These are phyloP conservation scores for Tillandsia fasciculata DNA, from an alignment of 176 grass and related monocot species.

Conservation along the genomic window DNA sequence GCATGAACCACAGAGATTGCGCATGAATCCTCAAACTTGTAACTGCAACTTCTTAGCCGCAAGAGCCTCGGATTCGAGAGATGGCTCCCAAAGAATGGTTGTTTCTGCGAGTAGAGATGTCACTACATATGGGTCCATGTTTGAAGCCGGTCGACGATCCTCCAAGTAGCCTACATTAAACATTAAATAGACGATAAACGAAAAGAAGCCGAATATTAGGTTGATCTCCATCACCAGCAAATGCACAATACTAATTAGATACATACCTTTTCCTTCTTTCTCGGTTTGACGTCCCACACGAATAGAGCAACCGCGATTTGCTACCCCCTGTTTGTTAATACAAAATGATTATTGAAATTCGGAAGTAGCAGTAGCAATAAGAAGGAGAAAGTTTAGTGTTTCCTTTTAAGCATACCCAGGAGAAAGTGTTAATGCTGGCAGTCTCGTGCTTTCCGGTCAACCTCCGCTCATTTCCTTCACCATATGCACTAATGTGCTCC, in stretches of 20 bases:
- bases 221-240: constrained; percentile 9
- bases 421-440: constrained; percentile 81
- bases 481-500: constrained; percentile 88
- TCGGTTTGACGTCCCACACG: constrained; percentile 93
- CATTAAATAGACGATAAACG: background rate
- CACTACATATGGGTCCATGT: constrained; percentile 95
- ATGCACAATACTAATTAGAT: constrained; percentile 1
- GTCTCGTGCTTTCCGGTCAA: constrained; percentile 94
- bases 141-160: constrained; percentile 90
- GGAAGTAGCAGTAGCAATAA: background rate
- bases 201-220: background rate
- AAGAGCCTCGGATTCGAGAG: constrained; percentile 66
- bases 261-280: constrained; percentile 78
- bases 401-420: constrained; percentile 56
- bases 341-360: background rate
- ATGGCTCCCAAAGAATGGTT: constrained; percentile 81
- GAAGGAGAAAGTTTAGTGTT: constrained; percentile 7
- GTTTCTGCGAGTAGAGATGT: constrained; percentile 77
- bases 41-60: constrained; percentile 80
- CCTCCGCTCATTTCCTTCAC: constrained; percentile 92
- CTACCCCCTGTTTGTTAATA: constrained; percentile 64
- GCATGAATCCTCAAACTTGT: constrained; percentile 42
- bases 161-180: constrained; percentile 66
- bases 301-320: constrained; percentile 92
- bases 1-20: background rate